Conservation (phyloP, 192 early-diverging fungal genomes). For the Backusella australiensis region DNA sequence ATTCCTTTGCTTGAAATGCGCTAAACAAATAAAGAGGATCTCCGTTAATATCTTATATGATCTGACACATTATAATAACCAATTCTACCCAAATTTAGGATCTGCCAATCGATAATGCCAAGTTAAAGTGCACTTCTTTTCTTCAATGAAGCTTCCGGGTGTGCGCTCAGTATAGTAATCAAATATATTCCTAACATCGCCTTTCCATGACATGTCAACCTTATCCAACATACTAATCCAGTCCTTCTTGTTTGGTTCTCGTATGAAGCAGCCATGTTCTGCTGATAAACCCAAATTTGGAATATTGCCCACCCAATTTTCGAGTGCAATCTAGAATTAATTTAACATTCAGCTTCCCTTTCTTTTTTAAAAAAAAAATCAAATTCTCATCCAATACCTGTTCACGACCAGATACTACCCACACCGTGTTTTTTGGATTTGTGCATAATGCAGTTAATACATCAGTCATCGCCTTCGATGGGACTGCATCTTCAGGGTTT, state of each 20-base stretch:
- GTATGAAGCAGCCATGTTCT: conserved; percentile 96
- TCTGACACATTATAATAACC: neutral
- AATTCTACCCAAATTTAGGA: conserved; percentile 74
- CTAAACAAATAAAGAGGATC: neutral
- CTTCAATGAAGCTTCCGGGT: conserved; percentile 87
- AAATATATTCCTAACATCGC: conserved; percentile 91
- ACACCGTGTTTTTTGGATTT: conserved; percentile 82
- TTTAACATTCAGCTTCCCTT: neutral
- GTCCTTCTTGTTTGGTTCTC: conserved; percentile 66
- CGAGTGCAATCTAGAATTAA: conserved; percentile 52
- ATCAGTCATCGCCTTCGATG: conserved; percentile 76
- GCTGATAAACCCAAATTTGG: conserved; percentile 80
- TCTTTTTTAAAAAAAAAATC: neutral
- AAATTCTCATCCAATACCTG: conserved; percentile 31
- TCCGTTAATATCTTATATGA: too few species aligned
- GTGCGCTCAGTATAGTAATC: conserved; percentile 94
- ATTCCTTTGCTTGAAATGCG: conserved; percentile 97
- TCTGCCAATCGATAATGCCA: conserved; percentile 98
- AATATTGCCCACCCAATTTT: conserved; percentile 84
- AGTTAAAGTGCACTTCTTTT: conserved; percentile 87
- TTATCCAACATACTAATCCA: conserved; percentile 72
- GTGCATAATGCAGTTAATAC: conserved; percentile 60
- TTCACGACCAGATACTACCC: conserved; percentile 92
- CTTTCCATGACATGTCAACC: conserved; percentile 90
- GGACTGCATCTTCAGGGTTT: conserved; percentile 86